Percentiles rank a stretch among this genome's conserved stretches.
Evolutionary conservation across 805 yeast genomes (phyloP).

Genomic region (Alloascoidea hylecoeti): DNA sequence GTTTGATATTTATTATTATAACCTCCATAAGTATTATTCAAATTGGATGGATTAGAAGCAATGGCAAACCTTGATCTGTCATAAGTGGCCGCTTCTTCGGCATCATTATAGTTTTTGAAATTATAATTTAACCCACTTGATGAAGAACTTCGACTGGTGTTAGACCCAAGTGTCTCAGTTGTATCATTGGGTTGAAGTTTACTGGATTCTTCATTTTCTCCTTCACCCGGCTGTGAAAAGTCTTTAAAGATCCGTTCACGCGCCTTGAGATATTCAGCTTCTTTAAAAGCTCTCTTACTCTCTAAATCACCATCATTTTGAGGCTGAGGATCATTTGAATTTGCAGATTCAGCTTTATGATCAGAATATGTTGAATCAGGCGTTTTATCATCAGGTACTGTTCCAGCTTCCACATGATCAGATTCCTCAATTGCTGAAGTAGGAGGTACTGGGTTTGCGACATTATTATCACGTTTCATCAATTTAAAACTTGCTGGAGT

Average conservation of each 20-base stretch:
- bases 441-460: no score
- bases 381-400: neutral
- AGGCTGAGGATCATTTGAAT: neutral
- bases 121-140: neutral
- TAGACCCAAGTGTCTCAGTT: neutral
- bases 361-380: slow-evolving; percentile 1
- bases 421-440: neutral
- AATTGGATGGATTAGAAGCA: no score
- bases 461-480: neutral
- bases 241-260: slow-evolving; percentile 15
- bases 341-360: slow-evolving; percentile 11
- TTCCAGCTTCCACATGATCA: neutral
- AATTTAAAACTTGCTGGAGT: slow-evolving; percentile 1
- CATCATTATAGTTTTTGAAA: neutral
- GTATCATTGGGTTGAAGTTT: neutral
- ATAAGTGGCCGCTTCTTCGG: neutral
- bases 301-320: slow-evolving; percentile 4
- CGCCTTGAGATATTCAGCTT: slow-evolving; percentile 15
- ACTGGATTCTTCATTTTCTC: neutral
- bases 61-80: neutral
- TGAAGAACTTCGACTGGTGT: no score
- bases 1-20: no score
- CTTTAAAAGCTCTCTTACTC: slow-evolving; percentile 10
- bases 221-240: neutral
- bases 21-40: no score